Evolutionary conservation across 2,329 filamentous ascomycete genomes (phyloP), one percentile per base, ranked within the genome.

Genomic region (Colletotrichum sojae): DNA sequence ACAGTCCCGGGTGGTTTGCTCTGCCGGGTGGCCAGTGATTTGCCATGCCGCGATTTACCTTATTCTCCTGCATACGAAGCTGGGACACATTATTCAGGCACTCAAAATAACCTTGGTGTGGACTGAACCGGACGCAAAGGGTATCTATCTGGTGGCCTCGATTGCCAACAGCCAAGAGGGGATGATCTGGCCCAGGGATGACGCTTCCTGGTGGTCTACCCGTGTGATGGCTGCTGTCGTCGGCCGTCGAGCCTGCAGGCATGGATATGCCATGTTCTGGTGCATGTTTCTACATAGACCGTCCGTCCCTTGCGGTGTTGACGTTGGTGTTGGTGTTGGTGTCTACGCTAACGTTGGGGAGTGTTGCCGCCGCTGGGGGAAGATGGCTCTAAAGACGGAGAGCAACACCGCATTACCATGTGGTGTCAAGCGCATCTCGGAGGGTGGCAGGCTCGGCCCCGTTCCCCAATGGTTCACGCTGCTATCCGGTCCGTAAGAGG

Each of bases 401-500:
- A 48, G n/a, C n/a, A 10, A n/a, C 45, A 48, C 6, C 45, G 5
- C 18, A n/a, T 20, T n/a, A 48, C 18, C 36, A 52, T 60, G 13
- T 25, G 31, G 31, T 36, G 10, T 36, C 31, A 36, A 36, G 10
- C 8, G 31, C 31, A 36, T 36, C 31, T 49, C 16, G 51, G 25
- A 10, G 46, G 22, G 18, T 22, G 31, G 6, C 8, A 43, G 22
- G 45, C 25, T 62, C 49, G 20, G n/a, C 18, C 16, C 6, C n/a
- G 6, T 48, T 51, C 60, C 66, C 67, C 55, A 57, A 62, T 20
- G 56, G 67, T 69, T 69, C 66, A 52, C 43, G 66, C 55, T 61
- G 51, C 51, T 61, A 69, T 45, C 67, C 67, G 61, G 55, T 25
- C 2, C 20, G 49, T 43, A 46, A 36, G 27, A 39, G 25, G 52